A percentile compares a stretch with the other conserved stretches of the same genome.
phyloP scores from a whole-genome alignment of 164 flowering plant genomes.

The Cinnamomum micranthum region DNA sequence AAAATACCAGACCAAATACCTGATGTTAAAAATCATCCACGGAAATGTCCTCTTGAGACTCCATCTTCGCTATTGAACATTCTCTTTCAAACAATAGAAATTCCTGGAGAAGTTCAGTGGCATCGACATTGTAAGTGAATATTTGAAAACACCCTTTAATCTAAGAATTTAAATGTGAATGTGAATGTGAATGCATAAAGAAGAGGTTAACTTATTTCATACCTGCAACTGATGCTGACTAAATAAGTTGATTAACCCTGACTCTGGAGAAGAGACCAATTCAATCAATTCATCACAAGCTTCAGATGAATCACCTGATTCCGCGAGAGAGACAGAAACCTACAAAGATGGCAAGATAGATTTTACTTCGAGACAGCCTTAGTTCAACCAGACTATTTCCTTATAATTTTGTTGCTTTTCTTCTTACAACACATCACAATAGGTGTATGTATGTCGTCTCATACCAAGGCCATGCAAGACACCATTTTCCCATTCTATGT shows the following conservation, averaged over 20 bases:
- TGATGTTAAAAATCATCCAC: constrained; percentile 1
- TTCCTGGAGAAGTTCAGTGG: constrained; percentile 46
- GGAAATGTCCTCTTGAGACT: constrained; percentile 48
- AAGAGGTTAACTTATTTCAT: neutral
- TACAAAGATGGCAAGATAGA: constrained; percentile 20
- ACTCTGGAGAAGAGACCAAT: constrained; percentile 58
- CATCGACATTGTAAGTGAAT: neutral
- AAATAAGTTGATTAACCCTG: constrained; percentile 66
- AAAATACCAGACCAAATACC: neutral
- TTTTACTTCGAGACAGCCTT: neutral
- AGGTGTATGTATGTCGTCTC: too few relatives aligned
- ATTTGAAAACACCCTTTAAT: neutral
- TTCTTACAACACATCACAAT: too few relatives aligned
- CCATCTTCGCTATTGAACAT: constrained; percentile 67
- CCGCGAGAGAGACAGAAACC: constrained; percentile 85
- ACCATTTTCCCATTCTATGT: too few relatives aligned
- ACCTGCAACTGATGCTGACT: constrained; percentile 96
- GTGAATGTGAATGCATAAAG: neutral
- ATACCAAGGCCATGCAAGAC: too few relatives aligned
- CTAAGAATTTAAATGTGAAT: neutral
- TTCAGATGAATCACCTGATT: constrained; percentile 49
- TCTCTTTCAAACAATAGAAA: constrained; percentile 83
- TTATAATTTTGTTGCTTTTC: too few relatives aligned
- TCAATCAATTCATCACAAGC: constrained; percentile 77
- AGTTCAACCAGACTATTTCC: too few relatives aligned